phyloP scores from a whole-genome alignment of 2,329 filamentous ascomycete species.

The Colletotrichum echinochloae region DNA sequence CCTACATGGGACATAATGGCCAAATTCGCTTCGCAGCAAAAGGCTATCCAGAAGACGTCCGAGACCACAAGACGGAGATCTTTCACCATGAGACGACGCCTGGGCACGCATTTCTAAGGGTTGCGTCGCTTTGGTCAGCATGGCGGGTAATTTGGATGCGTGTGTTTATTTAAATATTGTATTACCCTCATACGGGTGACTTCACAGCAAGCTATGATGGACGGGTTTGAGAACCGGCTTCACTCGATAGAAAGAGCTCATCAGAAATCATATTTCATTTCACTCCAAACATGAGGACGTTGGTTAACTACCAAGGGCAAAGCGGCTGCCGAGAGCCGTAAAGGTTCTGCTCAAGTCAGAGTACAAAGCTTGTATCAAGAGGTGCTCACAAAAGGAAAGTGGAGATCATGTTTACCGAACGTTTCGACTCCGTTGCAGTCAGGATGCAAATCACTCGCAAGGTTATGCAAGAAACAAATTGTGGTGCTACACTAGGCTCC shows the following conservation, averaged over 20 bases:
- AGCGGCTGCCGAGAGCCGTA: neutral
- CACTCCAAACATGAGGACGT: no score
- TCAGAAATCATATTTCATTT: neutral
- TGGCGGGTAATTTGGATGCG: constrained; percentile 37
- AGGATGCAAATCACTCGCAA: neutral
- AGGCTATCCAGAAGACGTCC: constrained; percentile 23
- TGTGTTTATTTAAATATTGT: constrained; percentile 34
- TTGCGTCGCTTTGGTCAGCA: constrained; percentile 15
- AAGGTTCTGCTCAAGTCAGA: neutral
- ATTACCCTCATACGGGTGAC: constrained; percentile 22
- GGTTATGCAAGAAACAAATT: neutral
- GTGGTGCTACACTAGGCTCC: neutral
- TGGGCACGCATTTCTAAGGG: constrained; percentile 32
- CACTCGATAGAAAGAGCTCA: constrained; percentile 23
- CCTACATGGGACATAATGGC: constrained; percentile 34
- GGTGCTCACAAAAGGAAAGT: neutral
- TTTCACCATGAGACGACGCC: constrained; percentile 28
- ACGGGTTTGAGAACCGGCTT: constrained; percentile 2
- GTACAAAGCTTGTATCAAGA: neutral
- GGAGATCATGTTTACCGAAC: neutral
- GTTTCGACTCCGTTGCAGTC: neutral
- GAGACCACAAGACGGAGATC: constrained; percentile 15
- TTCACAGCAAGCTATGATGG: constrained; percentile 18
- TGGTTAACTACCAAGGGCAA: neutral
- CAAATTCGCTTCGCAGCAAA: constrained; percentile 29